Percentiles rank a stretch among this genome's conserved stretches.
These are phyloP conservation scores for Phanerodontia chrysosporium DNA, from an alignment of 768 basidiomycete genomes.

Conservation along the genomic window DNA sequence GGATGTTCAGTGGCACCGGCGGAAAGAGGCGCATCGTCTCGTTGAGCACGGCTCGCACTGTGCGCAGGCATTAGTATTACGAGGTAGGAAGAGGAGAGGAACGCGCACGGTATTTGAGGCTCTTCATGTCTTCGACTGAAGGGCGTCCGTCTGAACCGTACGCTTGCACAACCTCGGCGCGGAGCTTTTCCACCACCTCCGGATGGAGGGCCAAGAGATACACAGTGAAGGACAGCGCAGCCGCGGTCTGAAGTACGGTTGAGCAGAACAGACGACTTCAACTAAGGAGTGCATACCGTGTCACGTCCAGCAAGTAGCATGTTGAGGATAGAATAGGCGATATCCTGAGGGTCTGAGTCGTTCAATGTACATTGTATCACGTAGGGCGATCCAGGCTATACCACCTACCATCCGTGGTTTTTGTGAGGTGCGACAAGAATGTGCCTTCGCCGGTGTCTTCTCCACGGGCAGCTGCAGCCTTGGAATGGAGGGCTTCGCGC, in stretches of 20 bases:
- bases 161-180: not conserved
- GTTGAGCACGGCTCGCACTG: not conserved
- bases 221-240: not conserved
- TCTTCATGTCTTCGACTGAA: not conserved
- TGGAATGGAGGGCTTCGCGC: conserved; percentile 38
- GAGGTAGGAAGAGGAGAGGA: not conserved
- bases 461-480: conserved; percentile 2
- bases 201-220: not conserved
- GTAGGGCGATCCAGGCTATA: not conserved
- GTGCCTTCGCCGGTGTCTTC: conserved; percentile 42
- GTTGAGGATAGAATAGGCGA: conserved; percentile 41
- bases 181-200: not conserved
- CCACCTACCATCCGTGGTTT: conserved; percentile 55
- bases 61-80: not conserved
- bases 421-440: conserved; percentile 63
- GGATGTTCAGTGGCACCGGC: not conserved
- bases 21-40: not conserved
- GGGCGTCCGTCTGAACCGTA: not conserved
- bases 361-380: too few relatives aligned
- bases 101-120: not conserved
- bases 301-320: conserved; percentile 76
- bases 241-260: not conserved
- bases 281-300: conserved; percentile 33
- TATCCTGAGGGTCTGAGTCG: conserved; percentile 21
- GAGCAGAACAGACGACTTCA: not conserved